Percentiles rank a stretch among this genome's conserved stretches.
Evolutionary conservation across 2,329 filamentous ascomycete species (phyloP).

Genomic region (Blastomyces parvus): DNA sequence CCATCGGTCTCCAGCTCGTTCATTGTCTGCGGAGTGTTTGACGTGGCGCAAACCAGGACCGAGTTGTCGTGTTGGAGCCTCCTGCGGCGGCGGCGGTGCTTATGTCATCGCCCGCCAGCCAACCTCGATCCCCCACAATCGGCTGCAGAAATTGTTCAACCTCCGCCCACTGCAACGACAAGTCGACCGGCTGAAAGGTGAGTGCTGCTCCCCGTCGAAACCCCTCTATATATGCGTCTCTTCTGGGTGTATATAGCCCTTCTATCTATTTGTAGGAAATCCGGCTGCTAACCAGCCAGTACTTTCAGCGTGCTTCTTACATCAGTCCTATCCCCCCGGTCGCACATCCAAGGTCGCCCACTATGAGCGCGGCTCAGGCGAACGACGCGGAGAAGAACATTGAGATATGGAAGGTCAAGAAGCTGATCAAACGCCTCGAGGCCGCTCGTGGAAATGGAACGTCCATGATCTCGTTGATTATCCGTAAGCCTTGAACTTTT

Average conservation of each 20-base stretch:
- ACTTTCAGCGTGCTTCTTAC: slow-evolving; percentile 1
- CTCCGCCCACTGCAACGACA: neutral
- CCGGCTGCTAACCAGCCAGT: neutral
- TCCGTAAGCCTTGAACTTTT: slow-evolving; percentile 55
- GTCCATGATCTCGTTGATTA: slow-evolving; percentile 98
- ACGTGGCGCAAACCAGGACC: too few species aligned
- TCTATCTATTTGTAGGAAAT: too few species aligned
- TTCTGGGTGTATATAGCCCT: neutral
- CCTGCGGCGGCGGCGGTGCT: too few species aligned
- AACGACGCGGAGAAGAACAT: slow-evolving; percentile 98
- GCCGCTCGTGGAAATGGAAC: slow-evolving; percentile 96
- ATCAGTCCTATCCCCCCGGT: slow-evolving; percentile 16
- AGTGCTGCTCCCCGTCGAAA: neutral
- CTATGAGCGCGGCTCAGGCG: slow-evolving; percentile 69
- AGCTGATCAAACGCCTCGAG: slow-evolving; percentile 97
- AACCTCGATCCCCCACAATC: neutral
- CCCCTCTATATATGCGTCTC: neutral
- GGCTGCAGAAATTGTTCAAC: neutral
- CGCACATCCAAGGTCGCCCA: slow-evolving; percentile 38
- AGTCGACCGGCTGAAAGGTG: slow-evolving; percentile 1
- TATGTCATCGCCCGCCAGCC: neutral
- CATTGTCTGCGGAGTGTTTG: neutral
- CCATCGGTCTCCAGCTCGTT: neutral
- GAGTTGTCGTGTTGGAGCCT: too few species aligned
- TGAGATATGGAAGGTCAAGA: slow-evolving; percentile 90